These are phyloP conservation scores for Myxozyma neotropica DNA, from an alignment of 805 yeast species.

Conservation along the genomic window DNA sequence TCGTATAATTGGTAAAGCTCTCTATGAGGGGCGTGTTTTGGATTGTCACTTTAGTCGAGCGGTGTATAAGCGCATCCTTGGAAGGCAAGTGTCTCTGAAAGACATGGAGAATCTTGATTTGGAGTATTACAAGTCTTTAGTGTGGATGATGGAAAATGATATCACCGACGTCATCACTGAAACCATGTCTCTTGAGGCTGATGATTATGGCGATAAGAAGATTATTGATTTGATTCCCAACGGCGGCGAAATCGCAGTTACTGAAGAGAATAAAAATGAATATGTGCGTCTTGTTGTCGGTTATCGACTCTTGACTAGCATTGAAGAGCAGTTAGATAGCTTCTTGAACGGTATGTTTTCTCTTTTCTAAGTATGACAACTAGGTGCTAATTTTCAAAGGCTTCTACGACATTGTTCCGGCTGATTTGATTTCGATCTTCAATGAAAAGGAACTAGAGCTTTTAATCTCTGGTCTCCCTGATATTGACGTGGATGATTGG, in stretches of 20 bases:
- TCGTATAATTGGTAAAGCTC: conserved; percentile 89
- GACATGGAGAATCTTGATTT: conserved; percentile 94
- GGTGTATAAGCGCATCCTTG: conserved; percentile 83
- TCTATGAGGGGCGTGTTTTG: conserved; percentile 77
- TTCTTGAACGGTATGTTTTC: conserved; percentile 51
- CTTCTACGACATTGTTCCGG: conserved; percentile 86
- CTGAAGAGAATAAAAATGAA: conserved; percentile 87
- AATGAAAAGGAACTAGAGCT: conserved; percentile 95
- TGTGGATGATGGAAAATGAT: conserved; percentile 97
- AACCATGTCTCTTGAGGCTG: conserved; percentile 89
- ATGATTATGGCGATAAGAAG: conserved; percentile 89
- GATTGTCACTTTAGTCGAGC: conserved; percentile 96
- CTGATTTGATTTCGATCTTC: conserved; percentile 79
- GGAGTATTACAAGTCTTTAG: conserved; percentile 86
- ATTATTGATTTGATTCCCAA: conserved; percentile 76
- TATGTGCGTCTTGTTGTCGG: conserved; percentile 86
- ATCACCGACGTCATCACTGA: conserved; percentile 94
- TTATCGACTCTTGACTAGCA: conserved; percentile 79
- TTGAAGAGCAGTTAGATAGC: conserved; percentile 82
- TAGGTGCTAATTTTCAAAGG: conserved; percentile 51
- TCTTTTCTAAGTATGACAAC: background rate
- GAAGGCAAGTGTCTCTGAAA: conserved; percentile 76
- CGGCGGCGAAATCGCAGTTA: conserved; percentile 83
- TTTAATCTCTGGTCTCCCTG: conserved; percentile 91
- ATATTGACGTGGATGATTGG: conserved; percentile 96